These are phyloP conservation scores for Chaetomium fimeti DNA, from an alignment of 495 filamentous ascomycete species.

Conservation along the genomic window DNA sequence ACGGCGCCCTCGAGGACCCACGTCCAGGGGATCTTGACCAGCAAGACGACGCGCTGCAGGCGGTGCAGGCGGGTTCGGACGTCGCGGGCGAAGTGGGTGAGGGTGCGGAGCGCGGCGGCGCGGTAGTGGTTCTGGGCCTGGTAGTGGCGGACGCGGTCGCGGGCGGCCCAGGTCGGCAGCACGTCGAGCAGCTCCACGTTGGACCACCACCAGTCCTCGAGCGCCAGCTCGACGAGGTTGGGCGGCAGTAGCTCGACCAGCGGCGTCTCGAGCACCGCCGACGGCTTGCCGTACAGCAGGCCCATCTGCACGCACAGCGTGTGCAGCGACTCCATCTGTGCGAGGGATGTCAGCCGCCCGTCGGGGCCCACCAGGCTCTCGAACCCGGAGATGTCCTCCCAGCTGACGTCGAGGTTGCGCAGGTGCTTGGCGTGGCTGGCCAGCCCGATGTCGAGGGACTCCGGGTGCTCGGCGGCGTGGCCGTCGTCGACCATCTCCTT, in stretches of 20 bases:
- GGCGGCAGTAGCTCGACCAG: conserved; percentile 34
- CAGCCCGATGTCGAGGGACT: conserved; percentile 33
- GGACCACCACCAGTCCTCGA: conserved; percentile 40
- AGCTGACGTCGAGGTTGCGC: conserved; percentile 34
- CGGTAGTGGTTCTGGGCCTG: conserved; percentile 25
- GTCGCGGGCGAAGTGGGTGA: conserved; percentile 27
- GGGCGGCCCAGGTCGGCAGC: conserved; percentile 24
- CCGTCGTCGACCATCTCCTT: conserved; percentile 2
- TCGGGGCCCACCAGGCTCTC: conserved; percentile 29
- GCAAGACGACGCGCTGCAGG: conserved; percentile 29
- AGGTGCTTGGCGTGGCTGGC: conserved; percentile 28
- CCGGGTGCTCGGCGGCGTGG: conserved; percentile 20
- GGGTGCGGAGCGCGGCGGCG: conserved; percentile 25
- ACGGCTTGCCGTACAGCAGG: conserved; percentile 27
- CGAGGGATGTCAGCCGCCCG: conserved; percentile 32
- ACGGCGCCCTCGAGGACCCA: conserved; percentile 30
- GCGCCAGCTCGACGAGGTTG: conserved; percentile 34
- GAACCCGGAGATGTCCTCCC: conserved; percentile 27
- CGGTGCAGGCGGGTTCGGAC: conserved; percentile 13
- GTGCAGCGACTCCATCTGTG: conserved; percentile 22
- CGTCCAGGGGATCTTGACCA: conserved; percentile 33
- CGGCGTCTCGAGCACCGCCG: conserved; percentile 18
- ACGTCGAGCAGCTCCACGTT: conserved; percentile 19
- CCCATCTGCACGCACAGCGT: conserved; percentile 33
- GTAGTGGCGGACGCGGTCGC: conserved; percentile 30